Evolutionary conservation across 2,329 filamentous ascomycete genomes (phyloP), one percentile per base, ranked within the genome.

Genomic region (Penicillium palitans): DNA sequence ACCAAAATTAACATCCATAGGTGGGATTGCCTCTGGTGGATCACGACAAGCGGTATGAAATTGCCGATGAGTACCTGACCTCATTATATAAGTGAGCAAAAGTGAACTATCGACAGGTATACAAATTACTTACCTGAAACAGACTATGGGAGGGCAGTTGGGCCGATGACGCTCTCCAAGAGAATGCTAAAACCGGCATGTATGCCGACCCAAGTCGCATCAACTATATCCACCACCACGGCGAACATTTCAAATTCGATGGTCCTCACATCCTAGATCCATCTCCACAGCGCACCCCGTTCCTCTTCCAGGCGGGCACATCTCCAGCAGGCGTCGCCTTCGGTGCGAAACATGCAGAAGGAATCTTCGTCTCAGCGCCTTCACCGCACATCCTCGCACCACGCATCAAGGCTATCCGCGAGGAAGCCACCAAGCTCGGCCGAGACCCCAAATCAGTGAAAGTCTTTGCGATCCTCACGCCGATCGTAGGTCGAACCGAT

Each of bases 281-380:
- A 4, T 74, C 74, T 1, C 69, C 68, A 4, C 76, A 78, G 57
- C 65, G 76, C 1, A 77, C 75, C 1, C 75, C 75, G 0, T 76
- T 76, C 50, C 57, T 78, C 7, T 72, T 78, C n/a, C 74, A 77
- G 60, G 75, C 75, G 10, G 75, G 75, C 6, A 55, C 42, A 24
- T 55, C 52, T 1, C 25, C 52, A 29, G 52, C 44, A 3, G 52
- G 52, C 2, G n/a, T 48, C 4, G 33, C 52, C 8, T 55, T 55
- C 35, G 52, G 44, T 9, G 52, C 35, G 4, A 55, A 41, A 55
- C 44, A 55, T 15, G 52, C 33, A 24, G 52, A 48, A 31, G 44
- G 33, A n/a, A 48, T 55, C n/a, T 55, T 55, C 19, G 52, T 55
- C 4, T 55, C 42, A 4, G 35, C 25, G 0, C 52, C 44, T 9